phyloP scores from a whole-genome alignment of 176 grass and related monocot species.

The Chloris gayana region DNA sequence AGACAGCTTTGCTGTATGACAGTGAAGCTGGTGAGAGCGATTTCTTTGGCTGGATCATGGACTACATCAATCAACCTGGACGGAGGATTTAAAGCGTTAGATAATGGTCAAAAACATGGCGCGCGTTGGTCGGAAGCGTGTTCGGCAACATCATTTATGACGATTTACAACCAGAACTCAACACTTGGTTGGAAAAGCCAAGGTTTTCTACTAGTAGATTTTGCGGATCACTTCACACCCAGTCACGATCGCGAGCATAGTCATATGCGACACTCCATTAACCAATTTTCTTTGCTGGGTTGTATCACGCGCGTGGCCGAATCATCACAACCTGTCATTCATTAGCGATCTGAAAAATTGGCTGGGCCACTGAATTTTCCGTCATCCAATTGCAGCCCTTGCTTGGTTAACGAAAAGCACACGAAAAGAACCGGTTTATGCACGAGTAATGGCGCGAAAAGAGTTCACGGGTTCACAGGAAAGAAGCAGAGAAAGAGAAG shows the following conservation, averaged over 20 bases:
- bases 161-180: background rate
- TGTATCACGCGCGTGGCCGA: background rate
- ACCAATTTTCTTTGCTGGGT: background rate
- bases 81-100: background rate
- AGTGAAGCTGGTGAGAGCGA: background rate
- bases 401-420: constrained; percentile 11
- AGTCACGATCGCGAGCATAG: background rate
- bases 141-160: background rate
- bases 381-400: background rate
- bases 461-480: background rate
- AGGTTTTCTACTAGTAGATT: background rate
- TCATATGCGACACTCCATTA: background rate
- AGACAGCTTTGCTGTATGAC: background rate
- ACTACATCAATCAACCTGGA: background rate
- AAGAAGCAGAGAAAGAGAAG: background rate
- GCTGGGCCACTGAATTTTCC: background rate
- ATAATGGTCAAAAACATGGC: background rate
- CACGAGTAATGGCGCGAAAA: background rate
- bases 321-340: background rate
- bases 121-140: constrained; percentile 18
- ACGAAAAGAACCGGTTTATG: constrained; percentile 1
- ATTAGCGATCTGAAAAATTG: background rate
- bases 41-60: background rate
- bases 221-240: background rate
- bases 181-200: background rate